Evolutionary conservation across 1,284 basidiomycete species (phyloP).

Genomic region (Wolfiporia cocos): DNA sequence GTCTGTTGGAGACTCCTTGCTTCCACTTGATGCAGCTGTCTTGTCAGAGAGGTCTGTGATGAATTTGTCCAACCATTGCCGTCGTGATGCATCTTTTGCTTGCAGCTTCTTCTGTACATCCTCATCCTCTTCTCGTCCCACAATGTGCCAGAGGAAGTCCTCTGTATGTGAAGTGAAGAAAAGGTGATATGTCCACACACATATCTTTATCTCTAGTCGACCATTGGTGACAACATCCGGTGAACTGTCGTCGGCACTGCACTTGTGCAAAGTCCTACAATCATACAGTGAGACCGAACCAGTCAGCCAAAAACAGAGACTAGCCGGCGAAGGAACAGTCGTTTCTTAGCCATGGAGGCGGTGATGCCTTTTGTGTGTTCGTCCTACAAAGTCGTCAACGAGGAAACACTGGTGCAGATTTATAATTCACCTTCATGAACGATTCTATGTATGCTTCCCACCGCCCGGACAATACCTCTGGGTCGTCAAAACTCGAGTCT

Average conservation of each 20-base stretch:
- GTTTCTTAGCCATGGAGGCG: conserved; percentile 42
- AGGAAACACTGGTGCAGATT: not conserved
- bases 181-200: conserved; percentile 78
- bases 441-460: conserved; percentile 92
- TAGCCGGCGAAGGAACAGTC: conserved; percentile 74
- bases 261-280: conserved; percentile 14
- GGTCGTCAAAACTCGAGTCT: conserved; percentile 83
- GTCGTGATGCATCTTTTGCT: conserved; percentile 16
- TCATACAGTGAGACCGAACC: conserved; percentile 25
- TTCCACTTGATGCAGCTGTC: not conserved
- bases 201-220: conserved; percentile 77
- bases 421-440: conserved; percentile 65
- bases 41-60: conserved; percentile 3
- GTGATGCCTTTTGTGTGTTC: conserved; percentile 47
- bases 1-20: too few species aligned
- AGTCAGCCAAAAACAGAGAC: conserved; percentile 28
- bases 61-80: conserved; percentile 27
- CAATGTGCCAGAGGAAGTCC: conserved; percentile 50
- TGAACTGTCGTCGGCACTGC: not conserved
- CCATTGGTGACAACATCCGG: conserved; percentile 36
- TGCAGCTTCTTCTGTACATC: conserved; percentile 16
- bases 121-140: conserved; percentile 29
- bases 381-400: conserved; percentile 35
- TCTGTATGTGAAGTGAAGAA: conserved; percentile 78
- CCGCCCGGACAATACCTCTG: conserved; percentile 73